Conservation (phyloP, 495 filamentous ascomycete species). For the Emericellopsis terricola region DNA sequence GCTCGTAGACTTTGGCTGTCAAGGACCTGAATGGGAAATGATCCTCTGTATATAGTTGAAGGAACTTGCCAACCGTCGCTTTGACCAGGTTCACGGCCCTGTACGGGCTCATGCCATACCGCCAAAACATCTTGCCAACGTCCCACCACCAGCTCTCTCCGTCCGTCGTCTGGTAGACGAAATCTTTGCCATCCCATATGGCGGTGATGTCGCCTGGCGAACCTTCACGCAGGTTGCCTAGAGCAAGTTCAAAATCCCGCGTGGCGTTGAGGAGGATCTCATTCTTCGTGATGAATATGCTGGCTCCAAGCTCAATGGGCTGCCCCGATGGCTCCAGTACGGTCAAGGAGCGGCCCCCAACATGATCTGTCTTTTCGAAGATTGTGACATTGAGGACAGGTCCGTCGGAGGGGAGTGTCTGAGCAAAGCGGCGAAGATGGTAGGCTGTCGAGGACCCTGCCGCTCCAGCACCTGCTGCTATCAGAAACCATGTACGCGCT, state of each 20-base stretch:
- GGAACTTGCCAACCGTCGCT: slow-evolving; percentile 49
- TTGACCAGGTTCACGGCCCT: slow-evolving; percentile 58
- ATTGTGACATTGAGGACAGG: slow-evolving; percentile 56
- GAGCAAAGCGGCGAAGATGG: slow-evolving; percentile 52
- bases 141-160: slow-evolving; percentile 57
- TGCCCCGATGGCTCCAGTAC: slow-evolving; percentile 52
- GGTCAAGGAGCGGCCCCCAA: slow-evolving; percentile 83
- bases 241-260: slow-evolving; percentile 47
- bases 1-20: slow-evolving; percentile 40
- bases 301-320: slow-evolving; percentile 78
- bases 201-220: slow-evolving; percentile 35
- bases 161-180: slow-evolving; percentile 42
- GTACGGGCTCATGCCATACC: slow-evolving; percentile 67
- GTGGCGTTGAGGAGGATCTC: slow-evolving; percentile 60
- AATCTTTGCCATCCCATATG: slow-evolving; percentile 66
- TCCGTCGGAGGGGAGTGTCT: slow-evolving; percentile 26
- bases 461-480: slow-evolving; percentile 61
- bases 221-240: slow-evolving; percentile 13
- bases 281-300: slow-evolving; percentile 83
- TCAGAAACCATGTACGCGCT: too few relatives aligned
- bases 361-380: slow-evolving; percentile 61
- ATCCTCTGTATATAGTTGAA: slow-evolving; percentile 64
- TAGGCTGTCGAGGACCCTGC: slow-evolving; percentile 80
- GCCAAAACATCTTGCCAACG: slow-evolving; percentile 59
- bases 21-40: slow-evolving; percentile 72